Conservation (phyloP, 352 stramenopile genomes). For the Phytophthora tubulina region DNA sequence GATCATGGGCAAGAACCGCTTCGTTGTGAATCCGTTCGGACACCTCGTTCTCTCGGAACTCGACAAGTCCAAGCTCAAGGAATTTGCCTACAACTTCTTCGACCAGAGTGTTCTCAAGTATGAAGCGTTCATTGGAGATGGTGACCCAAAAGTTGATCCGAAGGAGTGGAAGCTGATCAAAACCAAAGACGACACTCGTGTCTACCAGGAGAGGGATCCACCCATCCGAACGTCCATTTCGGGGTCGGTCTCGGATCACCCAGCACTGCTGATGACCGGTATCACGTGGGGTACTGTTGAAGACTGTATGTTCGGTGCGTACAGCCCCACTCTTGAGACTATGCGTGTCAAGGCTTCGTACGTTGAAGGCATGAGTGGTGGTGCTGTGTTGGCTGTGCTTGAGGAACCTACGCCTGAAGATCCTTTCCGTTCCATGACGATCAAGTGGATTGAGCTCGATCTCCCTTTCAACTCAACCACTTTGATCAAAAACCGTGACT, state of each 20-base stretch:
- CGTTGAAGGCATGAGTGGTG: conserved; percentile 48
- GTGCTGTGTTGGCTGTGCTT: conserved; percentile 50
- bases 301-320: conserved; percentile 46
- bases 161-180: conserved; percentile 48
- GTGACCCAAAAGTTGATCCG: conserved; percentile 40
- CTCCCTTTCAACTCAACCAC: conserved; percentile 32
- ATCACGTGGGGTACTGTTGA: conserved; percentile 43
- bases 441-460: conserved; percentile 47
- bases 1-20: conserved; percentile 40
- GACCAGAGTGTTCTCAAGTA: conserved; percentile 45
- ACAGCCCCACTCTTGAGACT: conserved; percentile 39
- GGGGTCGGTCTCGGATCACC: conserved; percentile 21
- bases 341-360: conserved; percentile 53
- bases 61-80: conserved; percentile 27
- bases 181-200: conserved; percentile 33
- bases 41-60: conserved; percentile 15
- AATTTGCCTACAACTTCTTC: conserved; percentile 40
- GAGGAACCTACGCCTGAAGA: conserved; percentile 51
- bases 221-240: conserved; percentile 19
- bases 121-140: conserved; percentile 42
- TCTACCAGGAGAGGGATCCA: conserved; percentile 39
- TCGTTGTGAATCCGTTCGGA: conserved; percentile 35
- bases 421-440: conserved; percentile 46
- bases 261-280: conserved; percentile 34
- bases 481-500: conserved; percentile 47